Evolutionary conservation across 495 filamentous ascomycete genomes (phyloP).

Genomic region (Aspergillus bridgeri): DNA sequence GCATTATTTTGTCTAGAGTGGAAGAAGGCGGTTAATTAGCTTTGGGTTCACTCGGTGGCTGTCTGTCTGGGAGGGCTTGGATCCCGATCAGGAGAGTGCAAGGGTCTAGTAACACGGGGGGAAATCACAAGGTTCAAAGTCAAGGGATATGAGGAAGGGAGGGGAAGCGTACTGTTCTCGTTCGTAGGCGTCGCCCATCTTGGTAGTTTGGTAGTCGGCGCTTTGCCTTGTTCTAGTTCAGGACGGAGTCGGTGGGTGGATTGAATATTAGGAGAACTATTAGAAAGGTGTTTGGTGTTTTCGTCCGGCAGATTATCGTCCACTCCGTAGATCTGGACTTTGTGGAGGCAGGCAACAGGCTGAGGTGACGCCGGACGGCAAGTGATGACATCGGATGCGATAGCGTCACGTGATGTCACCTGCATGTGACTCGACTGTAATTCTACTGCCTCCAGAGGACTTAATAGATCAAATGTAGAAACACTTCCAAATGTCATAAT

Average conservation of each 20-base stretch:
- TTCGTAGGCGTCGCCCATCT: conserved; percentile 94
- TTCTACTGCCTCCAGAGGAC: too few species aligned
- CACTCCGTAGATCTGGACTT: background rate
- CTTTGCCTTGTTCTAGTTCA: background rate
- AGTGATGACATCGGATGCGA: background rate
- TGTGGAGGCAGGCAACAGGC: background rate
- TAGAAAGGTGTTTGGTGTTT: background rate
- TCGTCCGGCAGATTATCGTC: background rate
- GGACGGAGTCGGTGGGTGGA: background rate
- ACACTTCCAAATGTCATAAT: background rate
- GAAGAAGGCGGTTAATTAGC: conserved; percentile 9
- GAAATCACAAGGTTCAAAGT: too few species aligned
- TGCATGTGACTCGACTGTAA: background rate
- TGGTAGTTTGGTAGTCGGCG: conserved; percentile 16
- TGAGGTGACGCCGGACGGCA: background rate
- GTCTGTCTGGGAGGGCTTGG: background rate
- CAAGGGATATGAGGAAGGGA: background rate
- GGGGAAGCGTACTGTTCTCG: conserved; percentile 63
- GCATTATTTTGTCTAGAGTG: conserved; percentile 80
- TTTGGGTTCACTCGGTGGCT: background rate
- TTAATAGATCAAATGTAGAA: too few species aligned
- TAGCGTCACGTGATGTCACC: background rate
- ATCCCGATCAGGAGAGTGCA: too few species aligned
- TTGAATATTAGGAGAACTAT: background rate
- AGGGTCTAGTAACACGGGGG: too few species aligned